Conservation (phyloP, 495 filamentous ascomycete genomes). For the Penicillium dipodomyicola region DNA sequence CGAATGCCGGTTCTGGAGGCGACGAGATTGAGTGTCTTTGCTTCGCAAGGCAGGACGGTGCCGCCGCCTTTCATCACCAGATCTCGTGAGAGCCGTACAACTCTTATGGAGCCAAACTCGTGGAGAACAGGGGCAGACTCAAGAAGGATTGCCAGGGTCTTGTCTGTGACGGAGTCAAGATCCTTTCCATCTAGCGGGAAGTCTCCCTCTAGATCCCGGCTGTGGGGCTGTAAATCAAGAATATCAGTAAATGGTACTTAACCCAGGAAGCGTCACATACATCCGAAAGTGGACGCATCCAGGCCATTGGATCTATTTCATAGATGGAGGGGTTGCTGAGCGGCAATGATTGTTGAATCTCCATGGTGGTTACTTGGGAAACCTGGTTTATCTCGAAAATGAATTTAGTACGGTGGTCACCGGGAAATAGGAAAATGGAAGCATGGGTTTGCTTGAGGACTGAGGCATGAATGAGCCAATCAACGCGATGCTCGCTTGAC, state of each 20-base stretch:
- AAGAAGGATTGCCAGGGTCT: constrained; percentile 20
- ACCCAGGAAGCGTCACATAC: neutral
- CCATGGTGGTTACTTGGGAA: neutral
- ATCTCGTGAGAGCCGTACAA: constrained; percentile 21
- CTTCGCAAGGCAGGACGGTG: constrained; percentile 21
- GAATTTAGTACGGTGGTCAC: neutral
- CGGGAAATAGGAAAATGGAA: neutral
- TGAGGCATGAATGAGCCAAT: neutral
- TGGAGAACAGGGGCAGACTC: constrained; percentile 16
- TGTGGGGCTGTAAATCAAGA: constrained; percentile 7
- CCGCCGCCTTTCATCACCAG: constrained; percentile 23
- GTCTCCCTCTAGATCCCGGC: constrained; percentile 1
- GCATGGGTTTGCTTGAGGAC: no score
- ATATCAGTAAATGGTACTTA: constrained; percentile 11
- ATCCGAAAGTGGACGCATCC: neutral
- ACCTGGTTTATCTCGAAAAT: neutral
- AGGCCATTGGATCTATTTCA: neutral
- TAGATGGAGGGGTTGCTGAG: neutral
- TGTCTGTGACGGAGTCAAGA: constrained; percentile 14
- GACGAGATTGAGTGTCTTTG: constrained; percentile 16
- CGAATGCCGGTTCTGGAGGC: constrained; percentile 16
- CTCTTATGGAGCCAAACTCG: constrained; percentile 12
- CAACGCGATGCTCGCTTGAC: neutral
- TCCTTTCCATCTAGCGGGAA: constrained; percentile 16
- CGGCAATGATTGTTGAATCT: neutral